A percentile compares a stretch with the other conserved stretches of the same genome.
phyloP scores from a whole-genome alignment of 345 rosid genomes.

The Carallia pectinifolia region DNA sequence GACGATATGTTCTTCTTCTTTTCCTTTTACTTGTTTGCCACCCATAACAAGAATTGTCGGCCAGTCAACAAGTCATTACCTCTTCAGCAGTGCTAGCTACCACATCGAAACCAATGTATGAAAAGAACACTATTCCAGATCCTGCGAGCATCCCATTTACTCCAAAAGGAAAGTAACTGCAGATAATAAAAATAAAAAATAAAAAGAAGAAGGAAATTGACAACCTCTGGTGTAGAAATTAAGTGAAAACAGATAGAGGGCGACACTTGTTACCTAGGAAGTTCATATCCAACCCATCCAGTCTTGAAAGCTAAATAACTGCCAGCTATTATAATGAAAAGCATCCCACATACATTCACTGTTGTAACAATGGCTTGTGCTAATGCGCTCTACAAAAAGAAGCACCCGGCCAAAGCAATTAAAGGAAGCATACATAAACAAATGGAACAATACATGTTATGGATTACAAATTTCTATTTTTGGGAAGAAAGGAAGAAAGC shows the following conservation, averaged over 20 bases:
- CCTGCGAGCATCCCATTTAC: conserved; percentile 68
- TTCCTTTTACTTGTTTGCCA: not conserved
- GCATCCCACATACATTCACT: conserved; percentile 54
- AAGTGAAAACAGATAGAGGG: conserved; percentile 7
- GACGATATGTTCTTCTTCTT: not conserved
- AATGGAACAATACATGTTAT: not conserved
- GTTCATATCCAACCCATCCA: conserved; percentile 65
- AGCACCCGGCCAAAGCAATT: conserved; percentile 10
- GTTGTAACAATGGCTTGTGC: conserved; percentile 62
- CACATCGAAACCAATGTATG: conserved; percentile 67
- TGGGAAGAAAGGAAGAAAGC: not conserved
- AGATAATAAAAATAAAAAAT: conserved; percentile 1
- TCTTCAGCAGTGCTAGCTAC: conserved; percentile 73
- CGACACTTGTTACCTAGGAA: conserved; percentile 42
- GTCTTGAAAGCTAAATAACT: conserved; percentile 50
- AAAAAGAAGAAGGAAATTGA: not conserved
- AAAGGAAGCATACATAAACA: not conserved
- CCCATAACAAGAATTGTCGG: not conserved
- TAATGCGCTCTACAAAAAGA: conserved; percentile 47
- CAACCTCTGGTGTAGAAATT: not conserved
- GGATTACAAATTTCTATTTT: not conserved
- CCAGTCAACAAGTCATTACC: conserved; percentile 27
- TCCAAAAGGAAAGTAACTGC: conserved; percentile 62
- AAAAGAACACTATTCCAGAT: conserved; percentile 61
- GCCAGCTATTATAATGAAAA: conserved; percentile 42